Conservation (phyloP, 495 filamentous ascomycete genomes). For the Penicillium soppii region DNA sequence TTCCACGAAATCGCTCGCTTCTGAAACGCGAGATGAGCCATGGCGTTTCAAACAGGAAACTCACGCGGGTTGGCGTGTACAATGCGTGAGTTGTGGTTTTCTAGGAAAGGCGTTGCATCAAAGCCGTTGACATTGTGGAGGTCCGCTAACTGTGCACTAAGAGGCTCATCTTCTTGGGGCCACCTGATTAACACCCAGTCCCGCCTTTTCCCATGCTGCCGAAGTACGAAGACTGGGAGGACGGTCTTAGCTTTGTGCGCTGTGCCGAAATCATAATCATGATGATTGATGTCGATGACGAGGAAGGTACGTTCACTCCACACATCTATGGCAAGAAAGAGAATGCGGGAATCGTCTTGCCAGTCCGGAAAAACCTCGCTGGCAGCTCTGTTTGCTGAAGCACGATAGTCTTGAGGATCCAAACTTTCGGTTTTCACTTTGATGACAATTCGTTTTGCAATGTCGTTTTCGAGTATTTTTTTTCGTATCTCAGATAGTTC, state of each 20-base stretch:
- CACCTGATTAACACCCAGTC: slow-evolving; percentile 10
- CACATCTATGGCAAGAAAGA: slow-evolving; percentile 9
- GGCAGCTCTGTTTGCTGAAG: slow-evolving; percentile 4
- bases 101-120: slow-evolving; percentile 2
- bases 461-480: slow-evolving; percentile 4
- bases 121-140: slow-evolving; percentile 7
- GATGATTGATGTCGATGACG: slow-evolving; percentile 11
- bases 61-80: no score
- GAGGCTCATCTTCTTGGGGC: slow-evolving; percentile 1
- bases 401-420: slow-evolving; percentile 9
- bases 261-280: slow-evolving; percentile 11
- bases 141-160: slow-evolving; percentile 3
- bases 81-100: neutral
- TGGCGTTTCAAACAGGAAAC: no score
- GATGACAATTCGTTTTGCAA: slow-evolving; percentile 12
- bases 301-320: slow-evolving; percentile 10
- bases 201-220: neutral
- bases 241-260: slow-evolving; percentile 8
- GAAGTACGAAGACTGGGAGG: slow-evolving; percentile 13
- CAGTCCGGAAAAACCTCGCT: slow-evolving; percentile 9
- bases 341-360: slow-evolving; percentile 8
- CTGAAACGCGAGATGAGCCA: no score
- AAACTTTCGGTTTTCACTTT: slow-evolving; percentile 5
- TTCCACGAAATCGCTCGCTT: no score
- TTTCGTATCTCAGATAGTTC: neutral